A percentile compares a stretch with the other conserved stretches of the same genome.
Evolutionary conservation across 768 basidiomycete species (phyloP).

Genomic region (Tricholoma hemisulphureum): DNA sequence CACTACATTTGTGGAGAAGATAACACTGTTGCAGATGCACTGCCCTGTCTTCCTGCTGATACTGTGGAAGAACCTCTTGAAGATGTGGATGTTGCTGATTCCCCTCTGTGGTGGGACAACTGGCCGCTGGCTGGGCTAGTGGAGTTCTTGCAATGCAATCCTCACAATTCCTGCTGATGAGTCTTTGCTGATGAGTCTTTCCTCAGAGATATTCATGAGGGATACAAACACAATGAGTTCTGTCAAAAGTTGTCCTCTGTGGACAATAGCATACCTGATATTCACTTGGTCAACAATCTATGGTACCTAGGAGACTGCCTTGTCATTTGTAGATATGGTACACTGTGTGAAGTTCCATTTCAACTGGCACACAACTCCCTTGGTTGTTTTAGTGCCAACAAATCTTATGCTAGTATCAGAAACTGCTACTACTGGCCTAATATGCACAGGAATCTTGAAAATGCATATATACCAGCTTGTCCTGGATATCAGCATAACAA

Average conservation of each 20-base stretch:
- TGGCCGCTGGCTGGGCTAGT: too few relatives aligned
- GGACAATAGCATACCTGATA: neutral
- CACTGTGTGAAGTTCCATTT: neutral
- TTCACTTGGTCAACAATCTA: neutral
- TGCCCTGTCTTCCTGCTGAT: neutral
- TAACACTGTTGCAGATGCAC: neutral
- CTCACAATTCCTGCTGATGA: too few relatives aligned
- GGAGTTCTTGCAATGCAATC: too few relatives aligned
- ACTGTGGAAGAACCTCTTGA: neutral
- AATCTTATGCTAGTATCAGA: conserved; percentile 11
- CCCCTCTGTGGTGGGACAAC: neutral
- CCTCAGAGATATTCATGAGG: too few relatives aligned
- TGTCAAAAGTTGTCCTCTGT: neutral
- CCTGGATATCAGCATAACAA: conserved; percentile 27
- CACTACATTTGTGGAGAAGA: neutral
- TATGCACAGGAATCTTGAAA: conserved; percentile 21
- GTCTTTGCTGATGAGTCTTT: too few relatives aligned
- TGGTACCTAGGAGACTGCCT: neutral
- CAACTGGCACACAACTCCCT: conserved; percentile 1
- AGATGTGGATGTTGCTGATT: neutral
- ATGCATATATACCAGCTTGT: conserved; percentile 2
- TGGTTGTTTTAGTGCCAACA: conserved; percentile 32
- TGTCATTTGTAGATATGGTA: neutral
- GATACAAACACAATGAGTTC: too few relatives aligned
- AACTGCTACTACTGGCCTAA: neutral